Conservation (phyloP, 305 asterid species). For the Fraxinus baroniana region DNA sequence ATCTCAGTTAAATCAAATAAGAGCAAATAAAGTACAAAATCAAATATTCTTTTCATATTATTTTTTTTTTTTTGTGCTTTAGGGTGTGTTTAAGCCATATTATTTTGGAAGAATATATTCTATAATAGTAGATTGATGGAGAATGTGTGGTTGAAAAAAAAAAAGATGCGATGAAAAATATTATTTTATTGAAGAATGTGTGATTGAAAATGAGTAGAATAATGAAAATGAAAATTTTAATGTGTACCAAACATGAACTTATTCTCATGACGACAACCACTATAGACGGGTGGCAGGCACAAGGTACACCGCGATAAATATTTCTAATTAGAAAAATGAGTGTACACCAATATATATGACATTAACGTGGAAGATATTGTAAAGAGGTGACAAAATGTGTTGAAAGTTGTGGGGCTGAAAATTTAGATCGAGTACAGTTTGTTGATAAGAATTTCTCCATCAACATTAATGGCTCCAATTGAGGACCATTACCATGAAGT, state of each 20-base stretch:
- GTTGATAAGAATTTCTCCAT: background rate
- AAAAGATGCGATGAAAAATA: too few relatives aligned
- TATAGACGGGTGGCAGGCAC: background rate
- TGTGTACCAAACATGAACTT: background rate
- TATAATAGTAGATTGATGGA: too few relatives aligned
- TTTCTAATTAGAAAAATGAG: background rate
- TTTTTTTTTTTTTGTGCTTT: too few relatives aligned
- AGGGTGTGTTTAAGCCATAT: too few relatives aligned
- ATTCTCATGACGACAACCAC: background rate
- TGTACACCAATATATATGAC: background rate
- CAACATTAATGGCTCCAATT: background rate
- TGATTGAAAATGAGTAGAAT: too few relatives aligned
- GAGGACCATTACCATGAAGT: background rate
- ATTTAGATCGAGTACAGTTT: background rate
- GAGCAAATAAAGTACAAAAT: too few relatives aligned
- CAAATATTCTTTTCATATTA: background rate
- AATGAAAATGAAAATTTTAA: too few relatives aligned
- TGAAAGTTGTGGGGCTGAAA: background rate
- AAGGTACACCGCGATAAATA: background rate
- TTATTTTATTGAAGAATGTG: too few relatives aligned
- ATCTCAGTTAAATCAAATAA: background rate
- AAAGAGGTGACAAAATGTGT: background rate
- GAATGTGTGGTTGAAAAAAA: too few relatives aligned
- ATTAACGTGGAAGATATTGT: background rate
- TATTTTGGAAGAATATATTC: too few relatives aligned